These are phyloP conservation scores for Pseudomassariella vexata DNA, from an alignment of 2,329 filamentous ascomycete species.

Conservation along the genomic window DNA sequence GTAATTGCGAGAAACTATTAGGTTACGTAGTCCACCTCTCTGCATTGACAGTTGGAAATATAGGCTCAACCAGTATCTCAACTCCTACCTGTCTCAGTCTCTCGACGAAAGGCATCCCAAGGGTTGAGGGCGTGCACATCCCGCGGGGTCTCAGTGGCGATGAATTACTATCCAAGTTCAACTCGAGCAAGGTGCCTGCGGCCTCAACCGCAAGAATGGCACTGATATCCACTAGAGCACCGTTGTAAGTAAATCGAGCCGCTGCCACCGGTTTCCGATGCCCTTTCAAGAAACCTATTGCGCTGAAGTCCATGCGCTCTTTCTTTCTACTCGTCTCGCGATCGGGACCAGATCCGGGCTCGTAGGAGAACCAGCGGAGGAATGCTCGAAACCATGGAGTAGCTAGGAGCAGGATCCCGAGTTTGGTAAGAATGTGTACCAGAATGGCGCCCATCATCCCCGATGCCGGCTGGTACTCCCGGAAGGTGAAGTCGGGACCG, in stretches of 20 bases:
- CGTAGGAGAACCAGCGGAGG: not conserved
- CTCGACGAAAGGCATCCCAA: slow-evolving; percentile 3
- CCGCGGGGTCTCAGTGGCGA: too few relatives aligned
- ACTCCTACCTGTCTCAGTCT: slow-evolving; percentile 1
- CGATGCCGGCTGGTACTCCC: slow-evolving; percentile 13
- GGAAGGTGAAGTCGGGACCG: slow-evolving; percentile 15
- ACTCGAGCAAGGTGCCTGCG: slow-evolving; percentile 3
- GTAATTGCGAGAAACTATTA: too few relatives aligned
- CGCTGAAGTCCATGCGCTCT: slow-evolving; percentile 4
- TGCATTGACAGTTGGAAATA: not conserved
- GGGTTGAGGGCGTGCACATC: slow-evolving; percentile 2
- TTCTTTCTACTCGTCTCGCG: slow-evolving; percentile 1
- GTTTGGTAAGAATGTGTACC: slow-evolving; percentile 7
- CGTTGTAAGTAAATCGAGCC: slow-evolving; percentile 1
- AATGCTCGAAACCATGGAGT: slow-evolving; percentile 14
- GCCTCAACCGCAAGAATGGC: slow-evolving; percentile 5
- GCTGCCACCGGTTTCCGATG: not conserved
- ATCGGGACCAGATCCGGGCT: slow-evolving; percentile 3
- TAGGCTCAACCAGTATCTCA: not conserved
- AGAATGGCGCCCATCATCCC: slow-evolving; percentile 9
- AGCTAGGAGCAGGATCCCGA: slow-evolving; percentile 11
- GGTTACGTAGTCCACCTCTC: too few relatives aligned
- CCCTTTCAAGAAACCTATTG: not conserved
- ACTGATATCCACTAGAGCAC: slow-evolving; percentile 3
- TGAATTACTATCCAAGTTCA: not conserved